A percentile compares a stretch with the other conserved stretches of the same genome.
These are phyloP conservation scores for Fusarium sp. DNA, from an alignment of 2,329 filamentous ascomycete genomes.

Conservation along the genomic window DNA sequence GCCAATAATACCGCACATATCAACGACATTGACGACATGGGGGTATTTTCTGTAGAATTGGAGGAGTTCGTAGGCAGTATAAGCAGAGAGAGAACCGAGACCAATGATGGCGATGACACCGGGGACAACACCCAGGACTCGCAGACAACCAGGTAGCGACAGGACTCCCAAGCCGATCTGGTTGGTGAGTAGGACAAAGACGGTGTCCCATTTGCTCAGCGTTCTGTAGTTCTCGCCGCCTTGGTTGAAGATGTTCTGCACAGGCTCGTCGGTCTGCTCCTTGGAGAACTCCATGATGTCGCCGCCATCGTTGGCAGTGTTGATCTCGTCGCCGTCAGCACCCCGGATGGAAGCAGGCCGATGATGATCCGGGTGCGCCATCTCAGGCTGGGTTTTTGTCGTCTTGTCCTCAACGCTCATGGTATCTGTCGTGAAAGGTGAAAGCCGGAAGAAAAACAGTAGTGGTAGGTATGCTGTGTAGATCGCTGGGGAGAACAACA, in stretches of 20 bases:
- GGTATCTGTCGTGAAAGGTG: not conserved
- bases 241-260: constrained; percentile 46
- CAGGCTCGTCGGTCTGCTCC: constrained; percentile 35
- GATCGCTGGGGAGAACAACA: not conserved
- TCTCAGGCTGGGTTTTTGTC: constrained; percentile 26
- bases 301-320: constrained; percentile 17
- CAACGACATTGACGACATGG: constrained; percentile 76
- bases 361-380: constrained; percentile 15
- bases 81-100: constrained; percentile 73
- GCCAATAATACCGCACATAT: constrained; percentile 70
- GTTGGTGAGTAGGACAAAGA: constrained; percentile 49
- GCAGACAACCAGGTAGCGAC: constrained; percentile 77
- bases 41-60: constrained; percentile 77
- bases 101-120: constrained; percentile 77
- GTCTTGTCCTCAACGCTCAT: constrained; percentile 29
- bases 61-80: constrained; percentile 60
- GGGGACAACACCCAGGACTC: constrained; percentile 73
- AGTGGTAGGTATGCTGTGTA: not conserved
- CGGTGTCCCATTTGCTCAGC: constrained; percentile 45
- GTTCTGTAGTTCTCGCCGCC: constrained; percentile 50
- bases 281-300: constrained; percentile 27
- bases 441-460: not conserved
- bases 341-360: constrained; percentile 26
- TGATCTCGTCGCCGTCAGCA: constrained; percentile 32
- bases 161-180: constrained; percentile 58